These are phyloP conservation scores for Lanmaoa pseudosensibilis DNA, from an alignment of 768 basidiomycete genomes.

Conservation along the genomic window DNA sequence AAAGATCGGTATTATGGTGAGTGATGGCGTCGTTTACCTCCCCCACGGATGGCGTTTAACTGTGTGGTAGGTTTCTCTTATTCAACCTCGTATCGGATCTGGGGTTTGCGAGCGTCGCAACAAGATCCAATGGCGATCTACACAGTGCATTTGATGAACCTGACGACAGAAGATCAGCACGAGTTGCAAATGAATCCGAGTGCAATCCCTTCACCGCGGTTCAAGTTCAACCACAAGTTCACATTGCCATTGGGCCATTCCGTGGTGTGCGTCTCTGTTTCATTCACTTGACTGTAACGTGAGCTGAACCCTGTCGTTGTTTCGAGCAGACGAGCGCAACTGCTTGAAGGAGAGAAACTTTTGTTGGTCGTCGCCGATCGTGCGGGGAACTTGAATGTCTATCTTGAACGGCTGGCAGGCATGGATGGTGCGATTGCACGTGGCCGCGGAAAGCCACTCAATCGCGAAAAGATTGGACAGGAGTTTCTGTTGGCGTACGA, in stretches of 20 bases:
- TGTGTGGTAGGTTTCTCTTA: background rate
- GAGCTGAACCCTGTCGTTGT: background rate
- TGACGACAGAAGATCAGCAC: conserved; percentile 31
- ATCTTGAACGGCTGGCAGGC: conserved; percentile 34
- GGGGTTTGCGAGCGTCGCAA: background rate
- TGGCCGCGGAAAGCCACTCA: conserved; percentile 33
- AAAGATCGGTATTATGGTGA: background rate
- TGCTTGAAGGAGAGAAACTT: conserved; percentile 41
- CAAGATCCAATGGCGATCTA: conserved; percentile 18
- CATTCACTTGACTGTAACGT: background rate
- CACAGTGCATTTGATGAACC: conserved; percentile 28
- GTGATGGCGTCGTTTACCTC: background rate
- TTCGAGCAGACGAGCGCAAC: conserved; percentile 37
- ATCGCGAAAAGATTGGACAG: conserved; percentile 47
- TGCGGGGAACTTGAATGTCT: conserved; percentile 37
- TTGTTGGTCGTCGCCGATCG: conserved; percentile 43
- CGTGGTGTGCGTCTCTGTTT: conserved; percentile 12
- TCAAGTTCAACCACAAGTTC: conserved; percentile 17
- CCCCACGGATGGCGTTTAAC: background rate
- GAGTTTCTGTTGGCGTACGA: conserved; percentile 51
- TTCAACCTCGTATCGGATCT: background rate
- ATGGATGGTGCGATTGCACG: conserved; percentile 36
- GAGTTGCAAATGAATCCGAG: conserved; percentile 25
- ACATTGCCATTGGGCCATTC: conserved; percentile 20
- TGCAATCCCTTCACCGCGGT: conserved; percentile 25